Conservation (phyloP, 495 filamentous ascomycete species). For the Extremus antarcticus region DNA sequence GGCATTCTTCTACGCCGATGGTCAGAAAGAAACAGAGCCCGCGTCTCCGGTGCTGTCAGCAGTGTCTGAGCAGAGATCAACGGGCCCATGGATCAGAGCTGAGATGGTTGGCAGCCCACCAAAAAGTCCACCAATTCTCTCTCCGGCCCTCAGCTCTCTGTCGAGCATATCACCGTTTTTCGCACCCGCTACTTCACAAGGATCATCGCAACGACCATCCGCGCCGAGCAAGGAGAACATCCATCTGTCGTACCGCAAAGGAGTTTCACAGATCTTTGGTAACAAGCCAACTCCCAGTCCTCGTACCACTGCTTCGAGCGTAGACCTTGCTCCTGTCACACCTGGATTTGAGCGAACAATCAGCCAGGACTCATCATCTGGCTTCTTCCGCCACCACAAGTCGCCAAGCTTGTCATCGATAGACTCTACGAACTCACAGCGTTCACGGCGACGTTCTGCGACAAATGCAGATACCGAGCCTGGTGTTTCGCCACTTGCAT, state of each 20-base stretch:
- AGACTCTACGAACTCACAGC: slow-evolving; percentile 9
- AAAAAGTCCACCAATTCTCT: slow-evolving; percentile 17
- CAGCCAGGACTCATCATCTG: not conserved
- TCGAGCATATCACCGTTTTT: slow-evolving; percentile 20
- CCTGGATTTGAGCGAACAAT: not conserved
- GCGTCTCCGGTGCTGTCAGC: slow-evolving; percentile 18
- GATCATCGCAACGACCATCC: slow-evolving; percentile 19
- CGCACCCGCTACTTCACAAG: slow-evolving; percentile 4
- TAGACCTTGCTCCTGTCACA: not conserved
- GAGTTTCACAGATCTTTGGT: slow-evolving; percentile 30
- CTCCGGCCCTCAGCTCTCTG: slow-evolving; percentile 21
- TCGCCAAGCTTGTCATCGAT: slow-evolving; percentile 17
- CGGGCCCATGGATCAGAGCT: slow-evolving; percentile 12
- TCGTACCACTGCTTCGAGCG: not conserved
- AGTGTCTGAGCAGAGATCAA: slow-evolving; percentile 11
- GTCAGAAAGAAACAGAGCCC: slow-evolving; percentile 13
- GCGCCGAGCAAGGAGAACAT: slow-evolving; percentile 29
- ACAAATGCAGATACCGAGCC: slow-evolving; percentile 3
- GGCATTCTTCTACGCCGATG: slow-evolving; percentile 32
- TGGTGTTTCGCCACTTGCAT: slow-evolving; percentile 7
- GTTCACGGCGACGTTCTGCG: slow-evolving; percentile 14
- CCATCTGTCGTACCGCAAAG: slow-evolving; percentile 34
- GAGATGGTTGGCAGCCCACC: slow-evolving; percentile 3
- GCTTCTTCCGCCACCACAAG: slow-evolving; percentile 8
- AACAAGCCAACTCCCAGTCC: slow-evolving; percentile 9